A percentile compares a stretch with the other conserved stretches of the same genome.
These are phyloP conservation scores for Trametes pubescens DNA, from an alignment of 1,284 basidiomycete genomes.

Conservation along the genomic window DNA sequence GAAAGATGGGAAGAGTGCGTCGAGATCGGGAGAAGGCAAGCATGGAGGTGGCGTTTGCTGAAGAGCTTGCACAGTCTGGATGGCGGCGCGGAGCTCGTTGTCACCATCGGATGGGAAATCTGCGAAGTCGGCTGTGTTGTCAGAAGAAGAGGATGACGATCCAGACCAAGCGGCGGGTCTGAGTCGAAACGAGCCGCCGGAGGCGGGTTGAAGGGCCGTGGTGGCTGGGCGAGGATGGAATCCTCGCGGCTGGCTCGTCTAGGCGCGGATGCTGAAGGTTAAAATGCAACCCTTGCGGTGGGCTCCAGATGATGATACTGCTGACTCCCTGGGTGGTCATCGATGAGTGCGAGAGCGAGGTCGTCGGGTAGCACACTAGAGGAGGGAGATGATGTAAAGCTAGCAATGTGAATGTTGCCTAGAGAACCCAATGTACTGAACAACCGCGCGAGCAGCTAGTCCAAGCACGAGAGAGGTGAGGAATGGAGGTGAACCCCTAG, in stretches of 20 bases:
- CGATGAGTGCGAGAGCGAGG: not conserved
- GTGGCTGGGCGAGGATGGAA: conserved; percentile 10
- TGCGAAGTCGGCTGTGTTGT: not conserved
- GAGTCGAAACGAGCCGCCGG: conserved; percentile 1
- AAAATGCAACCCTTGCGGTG: conserved; percentile 19
- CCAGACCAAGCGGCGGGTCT: conserved; percentile 8
- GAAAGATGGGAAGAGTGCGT: not conserved
- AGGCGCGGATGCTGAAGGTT: not conserved
- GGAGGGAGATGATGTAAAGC: conserved; percentile 15
- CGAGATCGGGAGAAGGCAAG: not conserved
- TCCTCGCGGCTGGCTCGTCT: conserved; percentile 9
- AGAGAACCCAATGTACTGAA: not conserved
- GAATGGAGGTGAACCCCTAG: too few relatives aligned
- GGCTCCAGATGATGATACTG: conserved; percentile 20
- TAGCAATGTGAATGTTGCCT: too few relatives aligned
- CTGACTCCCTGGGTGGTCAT: not conserved
- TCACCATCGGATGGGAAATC: not conserved
- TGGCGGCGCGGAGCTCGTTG: not conserved
- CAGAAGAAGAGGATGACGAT: not conserved
- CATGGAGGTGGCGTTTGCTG: not conserved
- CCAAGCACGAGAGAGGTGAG: conserved; percentile 20
- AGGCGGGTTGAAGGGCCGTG: conserved; percentile 1
- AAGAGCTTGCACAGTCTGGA: not conserved
- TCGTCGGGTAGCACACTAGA: conserved; percentile 37
- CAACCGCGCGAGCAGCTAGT: conserved; percentile 39